A percentile compares a stretch with the other conserved stretches of the same genome.
Conservation (phyloP, 1,284 basidiomycete species). For the Trametes pubescens region DNA sequence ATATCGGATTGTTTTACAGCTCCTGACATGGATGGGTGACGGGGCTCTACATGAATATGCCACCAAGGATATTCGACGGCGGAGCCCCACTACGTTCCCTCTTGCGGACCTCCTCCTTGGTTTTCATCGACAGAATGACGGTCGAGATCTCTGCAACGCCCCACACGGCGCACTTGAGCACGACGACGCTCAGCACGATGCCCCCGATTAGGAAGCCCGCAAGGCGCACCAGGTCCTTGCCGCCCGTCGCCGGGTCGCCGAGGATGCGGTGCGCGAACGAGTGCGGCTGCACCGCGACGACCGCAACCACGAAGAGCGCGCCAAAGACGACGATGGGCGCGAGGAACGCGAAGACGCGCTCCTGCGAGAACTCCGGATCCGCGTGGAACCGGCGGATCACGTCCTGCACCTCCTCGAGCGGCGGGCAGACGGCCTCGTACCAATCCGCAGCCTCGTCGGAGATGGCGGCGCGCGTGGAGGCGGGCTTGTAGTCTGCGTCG, state of each 20-base stretch:
- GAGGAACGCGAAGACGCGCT: constrained; percentile 28
- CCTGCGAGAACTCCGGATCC: constrained; percentile 29
- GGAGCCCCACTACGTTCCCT: constrained; percentile 17
- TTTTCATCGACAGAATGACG: constrained; percentile 12
- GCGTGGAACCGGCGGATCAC: constrained; percentile 26
- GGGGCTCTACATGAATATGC: constrained; percentile 18
- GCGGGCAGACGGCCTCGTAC: constrained; percentile 30
- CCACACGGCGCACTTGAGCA: constrained; percentile 27
- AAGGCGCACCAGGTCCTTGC: constrained; percentile 12
- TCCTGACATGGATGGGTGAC: too few relatives aligned
- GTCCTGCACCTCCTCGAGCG: constrained; percentile 27
- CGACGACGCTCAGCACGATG: constrained; percentile 14
- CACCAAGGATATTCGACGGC: constrained; percentile 22
- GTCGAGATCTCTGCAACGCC: constrained; percentile 22
- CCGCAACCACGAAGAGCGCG: constrained; percentile 25
- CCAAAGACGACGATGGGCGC: constrained; percentile 27
- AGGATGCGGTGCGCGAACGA: constrained; percentile 32
- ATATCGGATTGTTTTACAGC: background rate
- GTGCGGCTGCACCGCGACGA: constrained; percentile 29
- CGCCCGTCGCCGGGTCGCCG: constrained; percentile 12
- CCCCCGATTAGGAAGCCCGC: constrained; percentile 7
- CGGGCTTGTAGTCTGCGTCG: background rate
- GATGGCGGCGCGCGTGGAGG: constrained; percentile 5
- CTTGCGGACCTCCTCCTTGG: constrained; percentile 8
- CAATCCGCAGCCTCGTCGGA: constrained; percentile 22